phyloP scores from a whole-genome alignment of 805 yeast species.

The Candida manassasensis region DNA sequence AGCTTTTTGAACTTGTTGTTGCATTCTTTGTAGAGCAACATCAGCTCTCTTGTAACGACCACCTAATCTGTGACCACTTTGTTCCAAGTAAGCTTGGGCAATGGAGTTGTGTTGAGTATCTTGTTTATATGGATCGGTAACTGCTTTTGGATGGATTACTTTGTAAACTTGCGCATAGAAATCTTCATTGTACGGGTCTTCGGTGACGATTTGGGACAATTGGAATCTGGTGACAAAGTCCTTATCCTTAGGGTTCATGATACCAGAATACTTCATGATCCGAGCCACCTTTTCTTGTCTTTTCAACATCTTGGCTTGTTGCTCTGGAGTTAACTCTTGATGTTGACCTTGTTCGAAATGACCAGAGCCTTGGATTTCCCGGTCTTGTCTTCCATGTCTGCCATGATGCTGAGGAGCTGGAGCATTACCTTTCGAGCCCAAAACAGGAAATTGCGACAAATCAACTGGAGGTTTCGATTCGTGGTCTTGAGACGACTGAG shows the following conservation, averaged over 20 bases:
- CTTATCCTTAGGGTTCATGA: slow-evolving; percentile 96
- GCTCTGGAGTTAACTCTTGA: slow-evolving; percentile 60
- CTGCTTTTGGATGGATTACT: slow-evolving; percentile 39
- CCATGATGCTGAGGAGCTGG: slow-evolving; percentile 12
- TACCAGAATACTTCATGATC: slow-evolving; percentile 79
- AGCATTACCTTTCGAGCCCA: slow-evolving; percentile 41
- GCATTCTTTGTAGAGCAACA: slow-evolving; percentile 93
- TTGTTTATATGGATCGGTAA: slow-evolving; percentile 33
- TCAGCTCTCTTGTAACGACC: slow-evolving; percentile 82
- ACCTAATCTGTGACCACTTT: slow-evolving; percentile 85
- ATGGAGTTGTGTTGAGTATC: slow-evolving; percentile 67
- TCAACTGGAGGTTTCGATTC: slow-evolving; percentile 18
- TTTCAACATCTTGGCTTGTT: slow-evolving; percentile 57
- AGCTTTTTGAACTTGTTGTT: slow-evolving; percentile 94
- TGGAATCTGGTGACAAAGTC: slow-evolving; percentile 93
- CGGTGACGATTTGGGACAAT: slow-evolving; percentile 91
- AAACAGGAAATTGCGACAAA: slow-evolving; percentile 51
- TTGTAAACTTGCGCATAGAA: slow-evolving; percentile 92
- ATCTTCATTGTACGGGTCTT: slow-evolving; percentile 95
- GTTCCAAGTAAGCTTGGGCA: slow-evolving; percentile 88
- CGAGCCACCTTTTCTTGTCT: slow-evolving; percentile 74
- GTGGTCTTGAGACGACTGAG: slow-evolving; percentile 4
- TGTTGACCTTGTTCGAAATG: slow-evolving; percentile 20
- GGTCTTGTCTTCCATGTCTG: slow-evolving; percentile 10
- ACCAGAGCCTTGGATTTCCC: slow-evolving; percentile 13